These are phyloP conservation scores for Neolentinus lepideus DNA, from an alignment of 1,284 basidiomycete species.

Conservation along the genomic window DNA sequence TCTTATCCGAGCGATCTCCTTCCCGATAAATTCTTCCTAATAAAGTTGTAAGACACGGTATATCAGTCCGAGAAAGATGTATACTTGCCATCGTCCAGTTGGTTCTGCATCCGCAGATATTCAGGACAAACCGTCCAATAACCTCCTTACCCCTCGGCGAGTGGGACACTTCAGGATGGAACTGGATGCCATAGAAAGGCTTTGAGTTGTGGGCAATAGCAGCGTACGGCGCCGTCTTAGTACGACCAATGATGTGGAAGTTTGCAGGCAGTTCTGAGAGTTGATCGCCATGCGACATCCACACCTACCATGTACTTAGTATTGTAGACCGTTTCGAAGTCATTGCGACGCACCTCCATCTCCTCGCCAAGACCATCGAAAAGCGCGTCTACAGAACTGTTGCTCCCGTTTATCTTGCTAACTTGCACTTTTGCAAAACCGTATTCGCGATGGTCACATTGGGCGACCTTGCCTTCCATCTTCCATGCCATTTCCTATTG, in stretches of 20 bases:
- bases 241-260: slow-evolving; percentile 88
- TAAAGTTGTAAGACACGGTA: slow-evolving; percentile 2
- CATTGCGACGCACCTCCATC: slow-evolving; percentile 55
- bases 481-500: slow-evolving; percentile 89
- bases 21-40: slow-evolving; percentile 95
- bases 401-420: slow-evolving; percentile 52
- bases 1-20: slow-evolving; percentile 92
- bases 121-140: slow-evolving; percentile 81
- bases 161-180: slow-evolving; percentile 99
- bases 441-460: slow-evolving; percentile 93
- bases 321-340: background rate
- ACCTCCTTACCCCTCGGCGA: slow-evolving; percentile 88
- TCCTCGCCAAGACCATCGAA: slow-evolving; percentile 83
- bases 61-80: slow-evolving; percentile 5
- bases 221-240: slow-evolving; percentile 86
- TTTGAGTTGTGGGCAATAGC: slow-evolving; percentile 90
- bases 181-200: slow-evolving; percentile 95
- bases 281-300: slow-evolving; percentile 99
- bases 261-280: slow-evolving; percentile 75
- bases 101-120: slow-evolving; percentile 77
- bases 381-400: slow-evolving; percentile 62
- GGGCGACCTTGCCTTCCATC: slow-evolving; percentile 81
- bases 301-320: slow-evolving; percentile 56
- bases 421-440: slow-evolving; percentile 85
- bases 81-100: slow-evolving; percentile 91